Percentiles rank a stretch among this genome's conserved stretches.
These are phyloP conservation scores for Adansonia grandidieri DNA, from an alignment of 441 rosid species.

Conservation along the genomic window DNA sequence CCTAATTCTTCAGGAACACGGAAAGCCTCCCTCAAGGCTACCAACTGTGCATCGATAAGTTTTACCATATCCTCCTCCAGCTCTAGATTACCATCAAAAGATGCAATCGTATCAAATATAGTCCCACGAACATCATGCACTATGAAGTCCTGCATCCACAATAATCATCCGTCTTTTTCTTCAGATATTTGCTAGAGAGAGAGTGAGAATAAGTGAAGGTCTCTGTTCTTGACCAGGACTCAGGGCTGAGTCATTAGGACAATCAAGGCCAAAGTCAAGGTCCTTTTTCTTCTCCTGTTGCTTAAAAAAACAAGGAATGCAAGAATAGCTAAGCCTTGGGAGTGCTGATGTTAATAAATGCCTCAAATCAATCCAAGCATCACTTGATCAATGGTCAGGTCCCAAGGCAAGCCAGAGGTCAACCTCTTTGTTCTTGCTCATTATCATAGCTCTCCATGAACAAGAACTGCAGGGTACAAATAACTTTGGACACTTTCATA, in stretches of 20 bases:
- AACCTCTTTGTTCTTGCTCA: not conserved
- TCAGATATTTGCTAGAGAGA: not conserved
- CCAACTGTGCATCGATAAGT: conserved; percentile 52
- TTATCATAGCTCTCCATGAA: not conserved
- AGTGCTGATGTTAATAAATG: not conserved
- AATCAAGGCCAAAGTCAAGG: not conserved
- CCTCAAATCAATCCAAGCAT: not conserved
- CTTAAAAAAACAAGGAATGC: not conserved
- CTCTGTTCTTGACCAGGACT: not conserved
- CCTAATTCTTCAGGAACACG: conserved; percentile 41
- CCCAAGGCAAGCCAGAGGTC: not conserved
- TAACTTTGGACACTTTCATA: not conserved
- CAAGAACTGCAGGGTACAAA: not conserved
- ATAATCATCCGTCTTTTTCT: not conserved
- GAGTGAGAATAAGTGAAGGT: not conserved
- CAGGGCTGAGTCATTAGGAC: not conserved
- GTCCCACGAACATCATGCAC: conserved; percentile 58
- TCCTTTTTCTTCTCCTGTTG: not conserved
- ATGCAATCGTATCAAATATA: conserved; percentile 51
- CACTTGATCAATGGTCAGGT: not conserved
- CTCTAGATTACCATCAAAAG: conserved; percentile 38
- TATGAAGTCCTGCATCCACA: conserved; percentile 49
- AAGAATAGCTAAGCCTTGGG: not conserved
- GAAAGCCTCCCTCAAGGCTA: conserved; percentile 46
- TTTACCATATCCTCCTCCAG: conserved; percentile 40